Percentiles rank a stretch among this genome's conserved stretches.
Evolutionary conservation across 805 yeast species (phyloP).

Genomic region (Saccharomycopsis babjevae): DNA sequence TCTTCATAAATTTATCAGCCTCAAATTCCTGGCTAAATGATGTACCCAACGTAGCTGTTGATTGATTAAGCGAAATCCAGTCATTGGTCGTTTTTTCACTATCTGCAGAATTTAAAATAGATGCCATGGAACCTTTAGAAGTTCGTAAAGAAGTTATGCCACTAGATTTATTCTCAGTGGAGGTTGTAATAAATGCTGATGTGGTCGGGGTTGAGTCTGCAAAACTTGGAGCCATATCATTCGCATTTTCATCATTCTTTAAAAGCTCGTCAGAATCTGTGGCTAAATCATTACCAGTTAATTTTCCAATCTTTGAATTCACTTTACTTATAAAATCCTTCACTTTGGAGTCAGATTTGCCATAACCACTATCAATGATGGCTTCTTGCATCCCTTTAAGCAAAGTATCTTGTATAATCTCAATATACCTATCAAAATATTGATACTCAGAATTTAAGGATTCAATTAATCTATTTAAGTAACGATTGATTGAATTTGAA

Average conservation of each 20-base stretch:
- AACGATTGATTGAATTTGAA: conserved; percentile 8
- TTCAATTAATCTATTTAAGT: conserved; percentile 1
- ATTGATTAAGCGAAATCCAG: not conserved
- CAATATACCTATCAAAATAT: not conserved
- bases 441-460: not conserved
- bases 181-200: not conserved
- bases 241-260: not conserved
- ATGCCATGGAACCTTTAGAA: not conserved
- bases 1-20: not conserved
- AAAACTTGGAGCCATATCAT: not conserved
- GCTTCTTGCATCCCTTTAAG: not conserved
- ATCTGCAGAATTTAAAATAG: not conserved
- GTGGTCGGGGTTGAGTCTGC: not conserved
- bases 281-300: not conserved
- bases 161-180: not conserved
- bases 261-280: not conserved
- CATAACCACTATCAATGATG: not conserved
- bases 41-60: not conserved
- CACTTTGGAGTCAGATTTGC: not conserved
- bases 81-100: not conserved
- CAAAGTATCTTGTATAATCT: not conserved
- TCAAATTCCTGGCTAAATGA: not conserved
- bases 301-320: not conserved
- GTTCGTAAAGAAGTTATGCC: not conserved
- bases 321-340: not conserved